Conservation (phyloP, 208 protist genomes). For the Trichomonas tenax region DNA sequence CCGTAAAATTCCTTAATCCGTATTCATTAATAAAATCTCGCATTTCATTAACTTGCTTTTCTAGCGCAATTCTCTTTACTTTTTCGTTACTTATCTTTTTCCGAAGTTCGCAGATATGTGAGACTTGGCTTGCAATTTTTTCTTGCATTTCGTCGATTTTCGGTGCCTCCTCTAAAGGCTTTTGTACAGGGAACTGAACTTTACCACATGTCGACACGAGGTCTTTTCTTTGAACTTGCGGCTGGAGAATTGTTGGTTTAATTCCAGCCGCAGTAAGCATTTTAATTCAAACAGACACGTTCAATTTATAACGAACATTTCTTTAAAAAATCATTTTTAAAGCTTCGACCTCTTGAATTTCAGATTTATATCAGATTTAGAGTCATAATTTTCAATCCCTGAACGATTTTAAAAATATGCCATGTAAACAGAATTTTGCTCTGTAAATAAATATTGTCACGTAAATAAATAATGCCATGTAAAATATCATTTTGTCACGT, state of each 20-base stretch:
- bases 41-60: neutral
- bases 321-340: no score
- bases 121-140: neutral
- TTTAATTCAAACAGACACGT: neutral
- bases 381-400: no score
- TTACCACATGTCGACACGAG: neutral
- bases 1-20: neutral
- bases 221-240: neutral
- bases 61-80: neutral
- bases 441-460: no score
- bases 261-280: neutral
- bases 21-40: neutral
- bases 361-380: no score
- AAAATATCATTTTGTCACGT: no score
- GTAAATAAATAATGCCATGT: no score
- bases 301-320: neutral
- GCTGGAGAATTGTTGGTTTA: neutral
- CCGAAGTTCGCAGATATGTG: neutral
- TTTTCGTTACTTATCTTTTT: neutral
- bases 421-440: no score
- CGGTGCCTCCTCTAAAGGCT: neutral
- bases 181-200: neutral
- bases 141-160: neutral
- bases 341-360: no score
- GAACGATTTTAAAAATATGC: no score